Conservation (phyloP, 768 basidiomycete genomes). For the Suillus paluster region DNA sequence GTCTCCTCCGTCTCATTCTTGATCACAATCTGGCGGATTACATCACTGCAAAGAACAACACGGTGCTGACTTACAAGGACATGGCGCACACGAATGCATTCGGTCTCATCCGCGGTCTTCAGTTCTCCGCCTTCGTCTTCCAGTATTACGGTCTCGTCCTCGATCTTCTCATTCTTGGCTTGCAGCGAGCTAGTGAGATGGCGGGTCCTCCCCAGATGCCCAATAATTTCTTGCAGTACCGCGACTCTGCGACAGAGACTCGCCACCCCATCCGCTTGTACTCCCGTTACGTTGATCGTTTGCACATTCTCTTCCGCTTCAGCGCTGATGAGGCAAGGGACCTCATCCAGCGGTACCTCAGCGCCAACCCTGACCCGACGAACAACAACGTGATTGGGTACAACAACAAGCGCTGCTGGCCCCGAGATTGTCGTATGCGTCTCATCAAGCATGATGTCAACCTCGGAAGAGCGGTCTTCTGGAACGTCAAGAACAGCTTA, state of each 20-base stretch:
- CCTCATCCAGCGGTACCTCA: conserved; percentile 96
- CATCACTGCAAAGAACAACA: conserved; percentile 99
- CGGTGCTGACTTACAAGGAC: conserved; percentile 91
- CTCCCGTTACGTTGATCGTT: conserved; percentile 92
- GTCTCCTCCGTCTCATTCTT: conserved; percentile 92
- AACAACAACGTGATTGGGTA: conserved; percentile 99
- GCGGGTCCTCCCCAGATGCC: conserved; percentile 97
- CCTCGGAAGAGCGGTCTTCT: conserved; percentile 96
- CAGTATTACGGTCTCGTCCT: conserved; percentile 97
- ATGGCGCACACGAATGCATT: conserved; percentile 99
- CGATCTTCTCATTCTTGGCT: conserved; percentile 92
- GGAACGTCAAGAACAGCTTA: conserved; percentile 98
- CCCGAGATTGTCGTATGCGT: conserved; percentile 97
- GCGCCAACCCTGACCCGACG: conserved; percentile 96
- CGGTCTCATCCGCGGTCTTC: conserved; percentile 95
- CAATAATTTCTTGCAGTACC: conserved; percentile 97
- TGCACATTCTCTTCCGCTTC: conserved; percentile 98
- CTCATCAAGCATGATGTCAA: conserved; percentile 99
- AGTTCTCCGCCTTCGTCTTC: conserved; percentile 99
- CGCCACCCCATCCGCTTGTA: conserved; percentile 98
- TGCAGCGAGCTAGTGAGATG: conserved; percentile 99
- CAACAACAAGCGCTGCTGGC: conserved; percentile 99
- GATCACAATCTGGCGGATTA: conserved; percentile 99
- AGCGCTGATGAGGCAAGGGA: conserved; percentile 96
- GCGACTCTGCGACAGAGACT: conserved; percentile 93